These are phyloP conservation scores for Pythium pectinolyticum DNA, from an alignment of 352 stramenopile species.

Conservation along the genomic window DNA sequence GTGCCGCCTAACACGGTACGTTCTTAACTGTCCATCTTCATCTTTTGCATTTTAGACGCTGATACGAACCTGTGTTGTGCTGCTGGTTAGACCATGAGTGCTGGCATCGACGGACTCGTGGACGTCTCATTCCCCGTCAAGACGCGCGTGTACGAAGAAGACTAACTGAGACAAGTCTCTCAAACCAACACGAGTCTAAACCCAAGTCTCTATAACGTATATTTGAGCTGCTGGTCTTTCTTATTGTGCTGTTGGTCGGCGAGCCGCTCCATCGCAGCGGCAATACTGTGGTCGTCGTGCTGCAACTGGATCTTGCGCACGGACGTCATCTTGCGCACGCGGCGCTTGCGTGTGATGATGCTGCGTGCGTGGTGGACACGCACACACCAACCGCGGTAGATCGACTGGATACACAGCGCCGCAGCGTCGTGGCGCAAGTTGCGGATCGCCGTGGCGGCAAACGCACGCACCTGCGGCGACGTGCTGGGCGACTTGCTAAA, in stretches of 20 bases:
- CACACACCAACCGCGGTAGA: constrained; percentile 68
- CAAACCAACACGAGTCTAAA: not conserved
- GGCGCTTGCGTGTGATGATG: constrained; percentile 34
- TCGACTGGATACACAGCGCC: constrained; percentile 67
- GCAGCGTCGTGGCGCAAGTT: constrained; percentile 74
- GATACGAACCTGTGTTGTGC: not conserved
- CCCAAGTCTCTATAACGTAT: not conserved
- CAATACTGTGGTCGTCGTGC: constrained; percentile 23
- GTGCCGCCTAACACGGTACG: constrained; percentile 63
- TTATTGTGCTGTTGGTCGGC: not conserved
- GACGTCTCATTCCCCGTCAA: constrained; percentile 70
- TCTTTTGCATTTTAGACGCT: not conserved
- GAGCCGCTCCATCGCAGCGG: constrained; percentile 34
- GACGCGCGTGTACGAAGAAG: constrained; percentile 56
- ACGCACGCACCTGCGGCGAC: constrained; percentile 36
- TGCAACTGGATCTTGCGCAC: constrained; percentile 31
- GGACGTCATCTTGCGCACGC: constrained; percentile 34
- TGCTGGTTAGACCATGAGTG: constrained; percentile 60
- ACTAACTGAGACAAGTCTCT: not conserved
- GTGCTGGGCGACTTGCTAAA: constrained; percentile 51
- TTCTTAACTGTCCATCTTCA: not conserved
- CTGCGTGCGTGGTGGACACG: constrained; percentile 32
- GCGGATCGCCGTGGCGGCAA: constrained; percentile 48
- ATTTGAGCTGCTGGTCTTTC: not conserved
- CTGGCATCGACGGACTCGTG: constrained; percentile 68